Conservation (phyloP, 2,329 filamentous ascomycete species). For the Apiospora arundinis region DNA sequence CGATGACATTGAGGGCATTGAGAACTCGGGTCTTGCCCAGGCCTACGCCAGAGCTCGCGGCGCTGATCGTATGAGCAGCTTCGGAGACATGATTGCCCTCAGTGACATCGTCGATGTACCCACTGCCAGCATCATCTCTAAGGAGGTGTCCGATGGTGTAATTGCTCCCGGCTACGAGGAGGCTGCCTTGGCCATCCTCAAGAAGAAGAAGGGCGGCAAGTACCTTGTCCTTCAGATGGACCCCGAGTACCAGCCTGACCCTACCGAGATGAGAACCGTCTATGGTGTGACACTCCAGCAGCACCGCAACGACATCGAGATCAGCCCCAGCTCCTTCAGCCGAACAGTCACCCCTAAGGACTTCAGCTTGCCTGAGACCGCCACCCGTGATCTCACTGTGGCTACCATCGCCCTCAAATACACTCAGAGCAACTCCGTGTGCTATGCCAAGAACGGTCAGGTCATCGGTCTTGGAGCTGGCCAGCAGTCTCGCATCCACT, state of each 20-base stretch:
- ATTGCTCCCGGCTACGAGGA: slow-evolving; percentile 87
- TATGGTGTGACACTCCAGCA: slow-evolving; percentile 90
- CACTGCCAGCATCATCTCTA: slow-evolving; percentile 96
- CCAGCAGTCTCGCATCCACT: slow-evolving; percentile 98
- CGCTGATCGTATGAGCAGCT: slow-evolving; percentile 98
- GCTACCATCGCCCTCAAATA: slow-evolving; percentile 98
- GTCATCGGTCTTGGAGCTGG: slow-evolving; percentile 93
- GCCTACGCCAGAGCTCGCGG: slow-evolving; percentile 95
- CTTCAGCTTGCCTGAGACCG: slow-evolving; percentile 76
- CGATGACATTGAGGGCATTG: slow-evolving; percentile 89
- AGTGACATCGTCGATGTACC: slow-evolving; percentile 89
- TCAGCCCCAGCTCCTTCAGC: slow-evolving; percentile 84
- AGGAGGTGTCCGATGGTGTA: slow-evolving; percentile 96
- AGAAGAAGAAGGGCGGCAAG: slow-evolving; percentile 98
- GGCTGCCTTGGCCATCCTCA: slow-evolving; percentile 87
- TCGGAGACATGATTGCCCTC: slow-evolving; percentile 94
- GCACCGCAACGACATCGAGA: slow-evolving; percentile 89
- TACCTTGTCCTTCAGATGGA: slow-evolving; percentile 98
- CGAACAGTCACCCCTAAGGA: slow-evolving; percentile 88
- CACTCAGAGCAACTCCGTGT: slow-evolving; percentile 98
- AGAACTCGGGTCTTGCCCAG: slow-evolving; percentile 85
- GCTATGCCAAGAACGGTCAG: slow-evolving; percentile 94
- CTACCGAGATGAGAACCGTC: slow-evolving; percentile 84
- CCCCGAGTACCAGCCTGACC: slow-evolving; percentile 78
- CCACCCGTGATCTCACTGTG: slow-evolving; percentile 87